Evolutionary conservation across 306 rosid species (phyloP), one percentile per base, ranked within the genome.

Genomic region (Lotus japonicus): DNA sequence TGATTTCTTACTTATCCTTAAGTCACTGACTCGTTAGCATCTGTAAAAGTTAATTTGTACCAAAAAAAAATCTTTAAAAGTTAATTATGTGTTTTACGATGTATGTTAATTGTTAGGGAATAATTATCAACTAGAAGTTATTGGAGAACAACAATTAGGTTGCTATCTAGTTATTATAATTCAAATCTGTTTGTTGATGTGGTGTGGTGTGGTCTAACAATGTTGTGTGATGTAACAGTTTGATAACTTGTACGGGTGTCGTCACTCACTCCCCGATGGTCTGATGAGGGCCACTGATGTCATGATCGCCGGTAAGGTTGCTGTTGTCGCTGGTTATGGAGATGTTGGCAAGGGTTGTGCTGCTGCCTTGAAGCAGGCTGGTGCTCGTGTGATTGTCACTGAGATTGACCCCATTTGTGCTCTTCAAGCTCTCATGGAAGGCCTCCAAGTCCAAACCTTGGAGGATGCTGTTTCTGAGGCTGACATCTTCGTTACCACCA

Each of bases 261-360:
- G 99, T 45, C 99, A 94, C 87, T 94, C 99, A 1, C 99, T 94
- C 67, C 99, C 99, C 0, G 99, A 94, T 71, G 99, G 97, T 41
- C 42, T 94, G 80, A 94, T 94, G 99, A 90, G 99, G 75, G 97
- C 99, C 14, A 94, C 99, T 0, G 99, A 94, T 70, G 90, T 94
- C 18, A 94, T 94, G 99, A 90, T 94, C 65, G 99, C 99, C 12
- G 99, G 99, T 5, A 94, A 94, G 89, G 89, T 94, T 1, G 89
- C 84, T 0, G 95, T 94, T 23, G 88, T 94, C 3, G 78, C 82
- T 35, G 99, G 99, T 0, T 94, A 94, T 4, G 99, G 99, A 68
- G 99, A 94, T 79, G 97, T 94, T 15, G 99, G 99, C 2, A 94
- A 94, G 96, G 99, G 99, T 17, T 94, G 99, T 58, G 99, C 99